Conservation (phyloP, 2,329 filamentous ascomycete species). For the Fusarium penzigii region DNA sequence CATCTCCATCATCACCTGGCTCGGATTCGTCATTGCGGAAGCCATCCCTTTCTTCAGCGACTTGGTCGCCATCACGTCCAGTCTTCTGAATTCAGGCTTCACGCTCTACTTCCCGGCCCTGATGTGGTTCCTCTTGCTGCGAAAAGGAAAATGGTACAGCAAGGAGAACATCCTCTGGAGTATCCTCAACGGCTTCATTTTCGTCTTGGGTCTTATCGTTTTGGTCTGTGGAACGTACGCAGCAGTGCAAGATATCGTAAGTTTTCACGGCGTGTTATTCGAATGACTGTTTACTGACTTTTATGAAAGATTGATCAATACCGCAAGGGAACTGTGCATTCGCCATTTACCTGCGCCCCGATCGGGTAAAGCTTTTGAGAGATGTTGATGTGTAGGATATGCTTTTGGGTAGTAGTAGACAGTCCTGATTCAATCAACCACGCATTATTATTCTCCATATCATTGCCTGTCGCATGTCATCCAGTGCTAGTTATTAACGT, state of each 20-base stretch:
- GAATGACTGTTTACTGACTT: neutral
- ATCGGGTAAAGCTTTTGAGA: neutral
- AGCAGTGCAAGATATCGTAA: constrained; percentile 16
- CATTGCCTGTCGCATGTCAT: too few relatives aligned
- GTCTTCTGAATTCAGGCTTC: constrained; percentile 46
- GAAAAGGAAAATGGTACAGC: constrained; percentile 25
- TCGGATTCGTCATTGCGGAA: constrained; percentile 53
- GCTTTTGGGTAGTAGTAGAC: too few relatives aligned
- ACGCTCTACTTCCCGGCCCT: constrained; percentile 42
- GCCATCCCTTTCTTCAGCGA: constrained; percentile 72
- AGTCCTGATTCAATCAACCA: too few relatives aligned
- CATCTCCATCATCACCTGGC: constrained; percentile 52
- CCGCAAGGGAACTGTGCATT: neutral
- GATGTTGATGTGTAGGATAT: too few relatives aligned
- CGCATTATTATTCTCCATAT: too few relatives aligned
- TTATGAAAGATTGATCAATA: neutral
- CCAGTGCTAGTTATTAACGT: too few relatives aligned
- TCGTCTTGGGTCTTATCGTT: constrained; percentile 18
- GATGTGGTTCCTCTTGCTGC: constrained; percentile 41
- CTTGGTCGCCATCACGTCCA: constrained; percentile 54
- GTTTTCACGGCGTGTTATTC: neutral
- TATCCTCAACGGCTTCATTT: constrained; percentile 17
- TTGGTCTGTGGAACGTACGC: constrained; percentile 20
- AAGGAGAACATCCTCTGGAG: constrained; percentile 14
- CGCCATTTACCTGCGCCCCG: neutral